A percentile compares a stretch with the other conserved stretches of the same genome.
Evolutionary conservation across 192 early-diverging fungal species (phyloP).

Genomic region (Coemansia biformis): DNA sequence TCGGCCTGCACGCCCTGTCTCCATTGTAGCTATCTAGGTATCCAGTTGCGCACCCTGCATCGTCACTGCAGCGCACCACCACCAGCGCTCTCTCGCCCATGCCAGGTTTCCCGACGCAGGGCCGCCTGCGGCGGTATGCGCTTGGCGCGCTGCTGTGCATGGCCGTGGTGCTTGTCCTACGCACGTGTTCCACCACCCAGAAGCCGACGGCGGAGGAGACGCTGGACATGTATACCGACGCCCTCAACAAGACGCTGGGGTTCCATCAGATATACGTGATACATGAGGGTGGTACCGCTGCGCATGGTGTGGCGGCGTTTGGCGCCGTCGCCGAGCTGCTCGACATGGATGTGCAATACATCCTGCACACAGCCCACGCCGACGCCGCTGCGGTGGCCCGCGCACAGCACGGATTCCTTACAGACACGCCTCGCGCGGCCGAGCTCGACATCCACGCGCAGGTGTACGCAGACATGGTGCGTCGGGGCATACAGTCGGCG

Average conservation of each 20-base stretch:
- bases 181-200: no score
- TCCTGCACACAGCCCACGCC: conserved; percentile 3
- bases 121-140: no score
- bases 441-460: conserved; percentile 22
- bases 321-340: conserved; percentile 16
- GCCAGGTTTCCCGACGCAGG: no score
- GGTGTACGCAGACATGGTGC: conserved; percentile 23
- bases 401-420: conserved; percentile 2
- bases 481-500: conserved; percentile 11
- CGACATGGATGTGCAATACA: conserved; percentile 9
- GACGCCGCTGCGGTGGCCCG: background rate
- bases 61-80: no score
- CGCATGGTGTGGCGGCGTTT: background rate
- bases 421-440: background rate
- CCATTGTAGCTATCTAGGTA: background rate
- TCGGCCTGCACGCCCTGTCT: no score
- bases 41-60: no score
- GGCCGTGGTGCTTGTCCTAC: no score
- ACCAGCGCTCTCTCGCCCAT: no score
- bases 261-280: conserved; percentile 26
- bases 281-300: no score
- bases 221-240: conserved; percentile 2
- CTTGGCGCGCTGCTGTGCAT: no score
- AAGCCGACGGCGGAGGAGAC: background rate
- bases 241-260: conserved; percentile 25